Evolutionary conservation across 257 asterid genomes (phyloP), one percentile per base, ranked within the genome.

Genomic region (Ocimum tenuiflorum): DNA sequence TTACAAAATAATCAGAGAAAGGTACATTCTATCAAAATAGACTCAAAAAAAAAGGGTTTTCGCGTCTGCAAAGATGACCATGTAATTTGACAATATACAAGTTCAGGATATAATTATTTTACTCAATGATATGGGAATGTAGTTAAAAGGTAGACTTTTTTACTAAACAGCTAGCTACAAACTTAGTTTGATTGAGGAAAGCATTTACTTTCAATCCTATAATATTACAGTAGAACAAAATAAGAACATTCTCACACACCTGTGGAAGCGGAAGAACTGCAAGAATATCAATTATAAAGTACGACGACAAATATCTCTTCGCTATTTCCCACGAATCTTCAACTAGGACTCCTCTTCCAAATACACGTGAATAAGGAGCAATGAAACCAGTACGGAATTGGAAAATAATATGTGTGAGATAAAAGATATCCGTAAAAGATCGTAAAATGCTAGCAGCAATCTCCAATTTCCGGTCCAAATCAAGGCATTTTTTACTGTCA

Each of bases 261-360:
- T 92, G 99, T 31, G 99, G 99, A 75, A 94, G 83, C 0, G 99
- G 99, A 60, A 94, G 97, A 77, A 94, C 95, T 2, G 99, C 97
- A 53, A 94, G 99, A 76, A 90, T 72, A 73, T 94, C 99, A 51
- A 94, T 83, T 59, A 82, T 74, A 77, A 94, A 94, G 83, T 88
- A 78, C 8, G 95, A 86, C 18, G 97, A 73, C 73, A 94, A 75
- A 77, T 94, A 94, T 83, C 95, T 82, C 85, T 86, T 90, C 48
- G 99, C 97, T 53, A 94, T 90, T 79, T 78, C 91, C 95, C 97
- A 83, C 3, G 92, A 77, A 78, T 94, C 95, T 78, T 94, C 89
- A 57, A 94, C 95, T 63, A 94, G 78, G 81, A 90, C 95, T 5
- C 99, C 99, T 86, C 99, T 85, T 73, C 99, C 99, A 72, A 94